Evolutionary conservation across 2,329 filamentous ascomycete genomes (phyloP), one percentile per base, ranked within the genome.

Genomic region (Nectriaceae sp.): DNA sequence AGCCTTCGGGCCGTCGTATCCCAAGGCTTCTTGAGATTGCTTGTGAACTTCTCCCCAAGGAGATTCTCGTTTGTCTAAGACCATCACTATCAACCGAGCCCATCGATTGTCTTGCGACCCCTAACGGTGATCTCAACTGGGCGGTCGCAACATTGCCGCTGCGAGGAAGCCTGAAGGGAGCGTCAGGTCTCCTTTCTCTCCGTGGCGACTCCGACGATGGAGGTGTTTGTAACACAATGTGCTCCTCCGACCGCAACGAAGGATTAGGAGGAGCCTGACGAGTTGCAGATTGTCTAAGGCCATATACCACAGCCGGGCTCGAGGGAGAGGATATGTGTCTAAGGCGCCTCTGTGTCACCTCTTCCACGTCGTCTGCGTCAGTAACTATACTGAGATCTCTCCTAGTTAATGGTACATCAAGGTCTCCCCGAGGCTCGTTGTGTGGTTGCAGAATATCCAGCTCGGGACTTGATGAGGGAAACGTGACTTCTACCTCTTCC

Each of bases 151-250:
- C 33, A 21, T 36, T 41, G 19, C 42, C 40, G 33, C 36, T 37
- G 22, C 40, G 40, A 24, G 10, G 16, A 4, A 41, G 21, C 21
- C 37, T 16, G 29, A 29, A 11, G 33, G 41, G 39, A 18, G 42
- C 19, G 40, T 44, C 43, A 5, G 44, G 42, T 11, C 21, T 29
- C 20, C 51, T 42, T 20, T 50, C 52, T 15, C 26, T 20, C 33
- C 47, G 47, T 11, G 42, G 40, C n/a, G 51, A 53, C 20, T 57
- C 52, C 15, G 63, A 63, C 2, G 59, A 54, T 11, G 64, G 63
- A 29, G 64, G 62, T 13, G 63, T 66, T 42, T 50, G 56, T 31
- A 61, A 39, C 21, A 46, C 44, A 20, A 18, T 15, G 18, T 44
- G 42, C 18, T 35, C 40, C 13, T 36, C 40, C 11, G 16, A 10